Evolutionary conservation across 2,329 filamentous ascomycete genomes (phyloP).

Genomic region (Neofusicoccum cordaticola): DNA sequence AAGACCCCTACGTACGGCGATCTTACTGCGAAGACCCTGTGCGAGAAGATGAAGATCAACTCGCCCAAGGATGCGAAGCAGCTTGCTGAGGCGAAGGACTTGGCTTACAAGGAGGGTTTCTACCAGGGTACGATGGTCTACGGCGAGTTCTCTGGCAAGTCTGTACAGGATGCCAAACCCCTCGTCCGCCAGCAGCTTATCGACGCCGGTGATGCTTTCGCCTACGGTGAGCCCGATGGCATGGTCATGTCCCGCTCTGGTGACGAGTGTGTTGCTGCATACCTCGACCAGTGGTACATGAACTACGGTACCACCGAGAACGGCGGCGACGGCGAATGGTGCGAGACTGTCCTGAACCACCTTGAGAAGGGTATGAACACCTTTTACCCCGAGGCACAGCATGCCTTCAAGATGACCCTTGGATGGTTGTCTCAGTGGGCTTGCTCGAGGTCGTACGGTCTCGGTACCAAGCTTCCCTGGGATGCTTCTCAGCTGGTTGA

Average conservation of each 20-base stretch:
- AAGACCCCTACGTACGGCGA: constrained; percentile 81
- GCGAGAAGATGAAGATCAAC: constrained; percentile 92
- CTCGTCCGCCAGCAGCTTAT: constrained; percentile 78
- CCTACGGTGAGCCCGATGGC: constrained; percentile 89
- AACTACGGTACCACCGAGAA: constrained; percentile 71
- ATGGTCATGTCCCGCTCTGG: constrained; percentile 84
- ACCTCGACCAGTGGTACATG: constrained; percentile 96
- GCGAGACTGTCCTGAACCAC: constrained; percentile 56
- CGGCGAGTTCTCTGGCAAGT: constrained; percentile 82
- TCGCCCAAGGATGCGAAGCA: constrained; percentile 93
- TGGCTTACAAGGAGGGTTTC: constrained; percentile 95
- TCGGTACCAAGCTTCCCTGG: constrained; percentile 94
- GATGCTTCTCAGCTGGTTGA: constrained; percentile 88
- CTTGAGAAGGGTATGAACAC: constrained; percentile 66
- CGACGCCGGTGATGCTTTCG: constrained; percentile 75
- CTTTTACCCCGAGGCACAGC: constrained; percentile 61
- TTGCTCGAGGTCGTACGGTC: constrained; percentile 83
- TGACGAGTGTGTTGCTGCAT: constrained; percentile 88
- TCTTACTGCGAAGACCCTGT: constrained; percentile 75
- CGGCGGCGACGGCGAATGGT: constrained; percentile 76
- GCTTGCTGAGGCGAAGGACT: constrained; percentile 88
- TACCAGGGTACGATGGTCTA: constrained; percentile 90
- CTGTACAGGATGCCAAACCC: constrained; percentile 82
- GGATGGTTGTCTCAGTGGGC: constrained; percentile 97
- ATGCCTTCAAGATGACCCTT: constrained; percentile 74